These are phyloP conservation scores for Clathrospora elynae DNA, from an alignment of 2,329 filamentous ascomycete genomes.

Conservation along the genomic window DNA sequence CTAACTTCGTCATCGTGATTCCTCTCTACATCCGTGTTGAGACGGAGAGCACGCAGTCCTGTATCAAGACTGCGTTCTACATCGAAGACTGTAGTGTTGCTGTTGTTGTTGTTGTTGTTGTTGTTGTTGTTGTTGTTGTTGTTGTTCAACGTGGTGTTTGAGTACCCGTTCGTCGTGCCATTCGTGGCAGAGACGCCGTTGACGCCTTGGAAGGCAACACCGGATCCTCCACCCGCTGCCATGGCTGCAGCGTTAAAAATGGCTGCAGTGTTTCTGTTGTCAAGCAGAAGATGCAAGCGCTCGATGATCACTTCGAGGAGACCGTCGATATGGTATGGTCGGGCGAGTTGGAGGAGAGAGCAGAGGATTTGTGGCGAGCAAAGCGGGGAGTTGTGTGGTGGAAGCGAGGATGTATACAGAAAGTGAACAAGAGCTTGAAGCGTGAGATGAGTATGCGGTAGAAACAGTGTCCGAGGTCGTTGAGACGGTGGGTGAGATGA, in stretches of 20 bases:
- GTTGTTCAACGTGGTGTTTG: constrained; percentile 1
- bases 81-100: constrained; percentile 16
- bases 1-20: constrained; percentile 44
- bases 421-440: constrained; percentile 90
- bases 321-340: constrained; percentile 91
- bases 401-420: constrained; percentile 89
- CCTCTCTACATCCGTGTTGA: constrained; percentile 56
- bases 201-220: constrained; percentile 66
- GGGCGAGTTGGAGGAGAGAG: constrained; percentile 88
- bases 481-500: constrained; percentile 61
- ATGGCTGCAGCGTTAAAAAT: constrained; percentile 98
- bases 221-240: constrained; percentile 90
- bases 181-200: constrained; percentile 36
- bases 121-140: constrained; percentile 10
- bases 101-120: constrained; percentile 1
- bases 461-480: constrained; percentile 85
- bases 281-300: constrained; percentile 83
- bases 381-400: constrained; percentile 73
- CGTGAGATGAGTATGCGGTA: constrained; percentile 89
- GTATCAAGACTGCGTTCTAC: constrained; percentile 40
- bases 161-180: constrained; percentile 32
- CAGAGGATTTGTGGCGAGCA: constrained; percentile 96
- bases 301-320: constrained; percentile 92
- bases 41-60: constrained; percentile 50
- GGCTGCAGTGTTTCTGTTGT: constrained; percentile 91